A percentile compares a stretch with the other conserved stretches of the same genome.
These are phyloP conservation scores for Vitis hybrid DNA, from an alignment of 177 flowering plant species.

Conservation along the genomic window DNA sequence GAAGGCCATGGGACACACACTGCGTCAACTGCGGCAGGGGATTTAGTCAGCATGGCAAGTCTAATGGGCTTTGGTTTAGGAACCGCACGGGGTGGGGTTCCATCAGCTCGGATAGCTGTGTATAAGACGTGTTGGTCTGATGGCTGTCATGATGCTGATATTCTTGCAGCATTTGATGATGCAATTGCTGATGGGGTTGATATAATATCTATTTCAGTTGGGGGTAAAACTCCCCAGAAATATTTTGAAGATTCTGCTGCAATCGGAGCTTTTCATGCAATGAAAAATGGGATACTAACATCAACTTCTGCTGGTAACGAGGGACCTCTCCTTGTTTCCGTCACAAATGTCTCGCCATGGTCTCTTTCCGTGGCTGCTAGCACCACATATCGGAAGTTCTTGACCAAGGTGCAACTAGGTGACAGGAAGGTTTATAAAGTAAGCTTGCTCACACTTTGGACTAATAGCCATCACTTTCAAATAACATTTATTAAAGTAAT, in stretches of 20 bases:
- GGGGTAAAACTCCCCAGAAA: background rate
- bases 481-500: no score
- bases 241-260: constrained; percentile 23
- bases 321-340: constrained; percentile 18
- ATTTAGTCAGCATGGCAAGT: constrained; percentile 30
- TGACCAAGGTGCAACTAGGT: constrained; percentile 24
- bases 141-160: constrained; percentile 47
- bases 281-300: constrained; percentile 26
- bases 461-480: no score
- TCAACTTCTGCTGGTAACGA: constrained; percentile 28
- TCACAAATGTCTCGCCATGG: constrained; percentile 27
- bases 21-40: constrained; percentile 52
- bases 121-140: constrained; percentile 56
- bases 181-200: constrained; percentile 33
- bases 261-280: constrained; percentile 31
- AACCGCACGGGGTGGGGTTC: constrained; percentile 56
- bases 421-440: constrained; percentile 11
- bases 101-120: constrained; percentile 49
- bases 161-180: constrained; percentile 59
- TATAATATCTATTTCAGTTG: constrained; percentile 24
- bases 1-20: constrained; percentile 55
- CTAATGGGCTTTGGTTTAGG: constrained; percentile 44
- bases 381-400: constrained; percentile 27
- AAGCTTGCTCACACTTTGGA: no score
- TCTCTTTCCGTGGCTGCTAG: constrained; percentile 35